Base-by-base conservation (phyloP, 148 eudicot species). In the Rhododendron ovatum region DNA sequence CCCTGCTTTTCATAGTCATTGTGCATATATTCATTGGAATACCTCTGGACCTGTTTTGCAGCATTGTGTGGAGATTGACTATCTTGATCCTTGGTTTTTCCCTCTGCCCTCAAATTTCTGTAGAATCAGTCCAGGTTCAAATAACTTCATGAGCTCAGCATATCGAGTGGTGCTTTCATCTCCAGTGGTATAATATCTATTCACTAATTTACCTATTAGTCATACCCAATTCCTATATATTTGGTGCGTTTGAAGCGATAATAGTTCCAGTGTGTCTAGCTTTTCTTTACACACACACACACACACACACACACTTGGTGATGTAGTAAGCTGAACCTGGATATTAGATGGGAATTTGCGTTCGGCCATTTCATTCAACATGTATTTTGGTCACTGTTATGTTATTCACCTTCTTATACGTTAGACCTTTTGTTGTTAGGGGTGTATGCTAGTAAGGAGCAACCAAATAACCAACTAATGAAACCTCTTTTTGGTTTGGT, bases 151-250 rank as follows among this genome's bases (percentile, higher is more conserved):
- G 86, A 86, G 87, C 88, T 91, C 93, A n/a, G 86, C 85, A 28
- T 97, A 93, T 84, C 98, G 98, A 55, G 92, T 86, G 30, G 92
- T 95, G 85, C 94, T 97, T 83, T 95, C 99, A 22, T 95, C 98
- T 88, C 96, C 98, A 48, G 96, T 97, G 98, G 99, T 97, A 97
- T 78, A 51, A 39, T 84, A 84, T 83, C 82, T 79, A 20, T 30
- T 82, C 85, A 82, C 80, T 82, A n/a, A 45, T 85, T 37, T 53
- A 30, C 84, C 67, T 81, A 55, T 81, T 83, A 39, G 24, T 67
- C 33, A 69, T 74, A 50, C 63, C 14, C 41, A 51, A 10, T 39
- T 87, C 67, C 78, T 71, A 24, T 51, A 74, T 82, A 28, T 43
- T 85, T 35, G 53, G 39, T 35, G 71, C 0, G 30, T 63, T 63